Conservation (phyloP, 306 rosid species). For the Hippophae rhamnoides region DNA sequence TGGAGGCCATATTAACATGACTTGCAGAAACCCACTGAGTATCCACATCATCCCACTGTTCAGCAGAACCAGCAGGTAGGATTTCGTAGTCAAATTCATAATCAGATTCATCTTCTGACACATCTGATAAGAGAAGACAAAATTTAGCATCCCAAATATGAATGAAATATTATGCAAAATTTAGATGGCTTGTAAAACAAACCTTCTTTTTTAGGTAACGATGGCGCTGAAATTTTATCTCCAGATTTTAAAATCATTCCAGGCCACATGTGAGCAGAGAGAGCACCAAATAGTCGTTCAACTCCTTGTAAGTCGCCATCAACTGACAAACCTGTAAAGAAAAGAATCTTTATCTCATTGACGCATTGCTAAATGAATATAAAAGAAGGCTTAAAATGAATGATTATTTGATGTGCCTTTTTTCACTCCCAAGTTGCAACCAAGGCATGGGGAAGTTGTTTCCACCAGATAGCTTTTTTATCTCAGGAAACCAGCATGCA, state of each 20-base stretch:
- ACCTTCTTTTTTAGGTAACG: slow-evolving; percentile 70
- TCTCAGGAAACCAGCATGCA: background rate
- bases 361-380: background rate
- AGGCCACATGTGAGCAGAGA: slow-evolving; percentile 92
- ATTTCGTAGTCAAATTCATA: slow-evolving; percentile 70
- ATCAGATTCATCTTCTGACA: slow-evolving; percentile 83
- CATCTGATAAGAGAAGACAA: slow-evolving; percentile 32
- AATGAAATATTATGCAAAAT: slow-evolving; percentile 1
- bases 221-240: slow-evolving; percentile 49
- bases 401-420: background rate
- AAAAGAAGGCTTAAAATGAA: background rate
- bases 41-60: slow-evolving; percentile 62
- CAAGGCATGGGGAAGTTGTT: background rate
- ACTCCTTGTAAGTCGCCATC: slow-evolving; percentile 87
- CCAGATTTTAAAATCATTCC: slow-evolving; percentile 89
- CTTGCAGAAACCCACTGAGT: slow-evolving; percentile 50
- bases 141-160: slow-evolving; percentile 14
- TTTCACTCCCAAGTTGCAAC: background rate
- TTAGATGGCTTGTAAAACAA: slow-evolving; percentile 1
- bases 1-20: slow-evolving; percentile 18
- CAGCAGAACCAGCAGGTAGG: slow-evolving; percentile 57
- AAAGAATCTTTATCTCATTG: slow-evolving; percentile 8
- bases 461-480: background rate
- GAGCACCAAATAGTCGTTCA: slow-evolving; percentile 80
- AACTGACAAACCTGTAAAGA: slow-evolving; percentile 60